Conservation (phyloP, 148 eudicot genomes). For the Rhododendron ferrugineum region DNA sequence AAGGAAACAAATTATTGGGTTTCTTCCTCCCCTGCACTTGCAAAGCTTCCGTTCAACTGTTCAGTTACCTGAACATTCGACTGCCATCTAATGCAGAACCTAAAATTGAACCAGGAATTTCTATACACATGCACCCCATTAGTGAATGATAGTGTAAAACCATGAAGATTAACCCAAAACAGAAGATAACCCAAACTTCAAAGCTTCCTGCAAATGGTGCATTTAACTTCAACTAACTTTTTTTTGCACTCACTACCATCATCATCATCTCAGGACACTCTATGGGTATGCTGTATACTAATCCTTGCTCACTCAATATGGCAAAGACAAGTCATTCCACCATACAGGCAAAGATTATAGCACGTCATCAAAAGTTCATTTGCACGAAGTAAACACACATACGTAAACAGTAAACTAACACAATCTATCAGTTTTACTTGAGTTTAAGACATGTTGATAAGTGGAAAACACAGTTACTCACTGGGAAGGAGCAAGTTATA, state of each 20-base stretch:
- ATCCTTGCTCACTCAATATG: neutral
- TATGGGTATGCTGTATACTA: neutral
- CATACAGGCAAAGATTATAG: neutral
- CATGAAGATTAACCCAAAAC: neutral
- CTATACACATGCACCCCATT: neutral
- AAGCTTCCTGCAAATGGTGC: neutral
- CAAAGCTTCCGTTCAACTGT: neutral
- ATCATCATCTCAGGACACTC: neutral
- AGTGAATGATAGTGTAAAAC: neutral
- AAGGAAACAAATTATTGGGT: neutral
- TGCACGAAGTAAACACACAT: neutral
- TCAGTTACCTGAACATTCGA: neutral
- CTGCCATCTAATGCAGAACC: neutral
- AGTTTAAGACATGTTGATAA: neutral
- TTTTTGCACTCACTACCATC: neutral
- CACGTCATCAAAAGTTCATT: neutral
- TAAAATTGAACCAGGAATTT: neutral
- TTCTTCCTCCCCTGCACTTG: neutral
- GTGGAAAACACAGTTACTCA: slow-evolving; percentile 22
- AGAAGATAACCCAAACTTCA: neutral
- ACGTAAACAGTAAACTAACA: neutral
- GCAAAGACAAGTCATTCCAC: neutral
- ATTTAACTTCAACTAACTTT: neutral
- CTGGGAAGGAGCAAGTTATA: slow-evolving; percentile 96
- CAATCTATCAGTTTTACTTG: neutral